phyloP scores from a whole-genome alignment of 2,329 filamentous ascomycete genomes.

The Hyphodiscus sp. region DNA sequence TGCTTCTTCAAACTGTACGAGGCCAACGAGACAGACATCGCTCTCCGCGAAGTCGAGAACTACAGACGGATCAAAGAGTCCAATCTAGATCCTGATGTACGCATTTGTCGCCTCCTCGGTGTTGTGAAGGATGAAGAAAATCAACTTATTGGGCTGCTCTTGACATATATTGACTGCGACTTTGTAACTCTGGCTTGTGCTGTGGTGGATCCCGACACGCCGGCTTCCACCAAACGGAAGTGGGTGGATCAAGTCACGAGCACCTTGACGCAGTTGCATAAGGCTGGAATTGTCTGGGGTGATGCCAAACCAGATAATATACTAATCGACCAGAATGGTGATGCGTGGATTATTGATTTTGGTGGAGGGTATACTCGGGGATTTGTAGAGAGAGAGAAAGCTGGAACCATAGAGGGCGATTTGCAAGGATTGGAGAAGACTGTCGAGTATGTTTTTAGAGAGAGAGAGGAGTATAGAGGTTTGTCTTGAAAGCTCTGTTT shows the following conservation, averaged over 20 bases:
- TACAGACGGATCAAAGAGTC: constrained; percentile 11
- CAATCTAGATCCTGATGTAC: constrained; percentile 11
- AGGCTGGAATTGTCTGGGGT: constrained; percentile 18
- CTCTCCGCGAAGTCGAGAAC: constrained; percentile 14
- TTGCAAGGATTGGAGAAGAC: constrained; percentile 13
- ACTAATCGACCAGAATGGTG: constrained; percentile 15
- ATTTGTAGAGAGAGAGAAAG: constrained; percentile 16
- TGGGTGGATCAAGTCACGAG: constrained; percentile 19
- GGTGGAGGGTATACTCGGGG: constrained; percentile 19
- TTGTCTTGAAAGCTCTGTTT: background rate
- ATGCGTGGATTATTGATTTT: constrained; percentile 24
- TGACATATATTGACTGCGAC: constrained; percentile 18
- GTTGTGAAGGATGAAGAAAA: constrained; percentile 14
- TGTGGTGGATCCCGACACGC: constrained; percentile 7
- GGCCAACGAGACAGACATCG: constrained; percentile 3
- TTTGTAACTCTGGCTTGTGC: constrained; percentile 13
- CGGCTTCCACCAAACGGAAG: constrained; percentile 11
- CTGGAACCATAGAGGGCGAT: constrained; percentile 21
- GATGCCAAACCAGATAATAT: constrained; percentile 22
- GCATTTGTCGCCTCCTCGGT: constrained; percentile 12
- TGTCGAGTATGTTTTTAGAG: constrained; percentile 2
- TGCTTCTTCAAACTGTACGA: constrained; percentile 14
- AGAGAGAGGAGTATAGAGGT: background rate
- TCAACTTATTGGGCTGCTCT: constrained; percentile 15
- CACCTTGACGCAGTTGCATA: constrained; percentile 12